phyloP scores from a whole-genome alignment of 1,284 basidiomycete species.

The Neolentinus lepideus region DNA sequence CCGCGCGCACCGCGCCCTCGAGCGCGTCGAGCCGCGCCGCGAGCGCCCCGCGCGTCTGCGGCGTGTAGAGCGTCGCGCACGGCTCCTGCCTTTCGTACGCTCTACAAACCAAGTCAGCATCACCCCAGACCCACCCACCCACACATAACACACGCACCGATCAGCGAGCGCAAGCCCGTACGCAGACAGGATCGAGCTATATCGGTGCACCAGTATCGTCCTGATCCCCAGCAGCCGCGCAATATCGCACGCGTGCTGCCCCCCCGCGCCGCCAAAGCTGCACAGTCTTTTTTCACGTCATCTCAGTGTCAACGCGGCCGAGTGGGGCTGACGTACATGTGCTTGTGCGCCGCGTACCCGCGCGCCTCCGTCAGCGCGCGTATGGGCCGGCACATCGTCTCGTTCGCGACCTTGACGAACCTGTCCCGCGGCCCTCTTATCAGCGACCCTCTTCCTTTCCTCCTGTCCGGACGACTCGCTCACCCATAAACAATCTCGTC shows the following conservation, averaged over 20 bases:
- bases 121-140: too few relatives aligned
- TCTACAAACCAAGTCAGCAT: conserved; percentile 32
- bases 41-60: conserved; percentile 46
- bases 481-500: conserved; percentile 90
- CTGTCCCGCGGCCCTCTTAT: conserved; percentile 25
- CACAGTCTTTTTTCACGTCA: too few relatives aligned
- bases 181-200: conserved; percentile 83
- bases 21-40: conserved; percentile 62
- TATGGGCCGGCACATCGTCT: conserved; percentile 92
- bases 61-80: conserved; percentile 66
- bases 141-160: conserved; percentile 48
- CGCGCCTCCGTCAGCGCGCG: conserved; percentile 87
- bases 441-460: not conserved
- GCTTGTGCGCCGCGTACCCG: conserved; percentile 79
- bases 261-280: conserved; percentile 88
- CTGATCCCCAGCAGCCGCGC: conserved; percentile 76
- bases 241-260: conserved; percentile 89
- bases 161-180: conserved; percentile 89
- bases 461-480: conserved; percentile 14
- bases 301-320: too few relatives aligned
- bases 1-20: conserved; percentile 51
- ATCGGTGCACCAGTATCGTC: conserved; percentile 81
- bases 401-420: conserved; percentile 91
- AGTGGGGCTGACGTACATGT: conserved; percentile 48
- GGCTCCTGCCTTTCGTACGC: conserved; percentile 86